Evolutionary conservation across 2,329 filamentous ascomycete species (phyloP), one percentile per base, ranked within the genome.

Genomic region (Fusarium siculi): DNA sequence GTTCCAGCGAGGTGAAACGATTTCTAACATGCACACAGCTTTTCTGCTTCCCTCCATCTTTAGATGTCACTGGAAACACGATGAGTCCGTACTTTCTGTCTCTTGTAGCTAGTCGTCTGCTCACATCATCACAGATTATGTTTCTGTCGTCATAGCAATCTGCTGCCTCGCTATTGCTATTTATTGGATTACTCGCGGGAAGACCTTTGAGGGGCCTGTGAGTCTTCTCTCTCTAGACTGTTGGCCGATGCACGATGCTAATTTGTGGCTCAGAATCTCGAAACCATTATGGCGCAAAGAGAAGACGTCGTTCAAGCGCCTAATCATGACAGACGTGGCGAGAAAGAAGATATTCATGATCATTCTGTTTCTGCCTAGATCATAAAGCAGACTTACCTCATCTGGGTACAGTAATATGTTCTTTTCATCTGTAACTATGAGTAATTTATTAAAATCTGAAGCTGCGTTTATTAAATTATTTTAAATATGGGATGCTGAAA

Each of bases 31-130:
- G 9, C 4, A 9, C 16, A 19, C 5, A 56, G 53, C 53, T 56
- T 19, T 56, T 56, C 53, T 56, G 53, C 9, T 56, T 56, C 37
- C 53, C 53, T 19, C 53, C 37, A 5, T 56, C 53, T 7, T 15
- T 56, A 23, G 28, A 19, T 23, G 53, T 44, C 18, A 56, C 53
- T 23, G 37, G 53, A 21, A 56, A 10, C 28, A 56, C 53, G 8
- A 56, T 56, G 53, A 46, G 53, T 56, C 21, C 7, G 12, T 44
- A 16, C 11, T 6, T 9, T 15, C 6, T 56, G 21, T 5, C 25
- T 10, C 12, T 19, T 15, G 21, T 32, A 11, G 9, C 4, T 16
- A 2, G 4, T 19, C 9, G 12, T 34, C 16, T 25, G 11, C 53
- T 56, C 8, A 56, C 28, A 23, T 23, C 3, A 21, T 15, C 11